Conservation (phyloP, 495 filamentous ascomycete species). For the Penicillium goetzii region DNA sequence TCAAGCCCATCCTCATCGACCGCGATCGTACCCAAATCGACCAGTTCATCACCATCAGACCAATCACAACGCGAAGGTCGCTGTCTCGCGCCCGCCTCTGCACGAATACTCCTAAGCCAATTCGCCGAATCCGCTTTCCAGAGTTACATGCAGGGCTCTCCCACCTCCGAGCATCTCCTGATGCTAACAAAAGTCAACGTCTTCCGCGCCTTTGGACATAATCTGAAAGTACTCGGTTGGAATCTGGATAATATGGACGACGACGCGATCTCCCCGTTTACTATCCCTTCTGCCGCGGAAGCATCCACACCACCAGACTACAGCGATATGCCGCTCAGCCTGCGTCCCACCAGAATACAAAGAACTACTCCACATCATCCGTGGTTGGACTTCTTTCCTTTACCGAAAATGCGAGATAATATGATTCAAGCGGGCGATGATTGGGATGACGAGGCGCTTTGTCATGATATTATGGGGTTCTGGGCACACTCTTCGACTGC, state of each 20-base stretch:
- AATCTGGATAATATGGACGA: constrained; percentile 33
- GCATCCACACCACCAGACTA: constrained; percentile 7
- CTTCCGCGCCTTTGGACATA: constrained; percentile 41
- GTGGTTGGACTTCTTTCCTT: constrained; percentile 59
- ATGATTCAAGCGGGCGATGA: constrained; percentile 44
- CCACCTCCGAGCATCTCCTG: constrained; percentile 46
- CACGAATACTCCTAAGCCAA: constrained; percentile 18
- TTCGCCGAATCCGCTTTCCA: constrained; percentile 37
- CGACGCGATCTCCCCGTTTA: constrained; percentile 42
- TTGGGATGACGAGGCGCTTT: constrained; percentile 52
- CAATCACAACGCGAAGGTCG: background rate
- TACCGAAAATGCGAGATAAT: constrained; percentile 54
- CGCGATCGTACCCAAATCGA: background rate
- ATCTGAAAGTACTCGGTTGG: constrained; percentile 24
- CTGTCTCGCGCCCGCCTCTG: background rate
- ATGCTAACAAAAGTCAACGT: constrained; percentile 48
- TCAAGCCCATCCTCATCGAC: background rate
- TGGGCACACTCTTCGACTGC: constrained; percentile 40
- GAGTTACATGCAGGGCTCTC: constrained; percentile 37
- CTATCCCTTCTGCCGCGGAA: constrained; percentile 6
- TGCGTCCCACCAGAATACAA: constrained; percentile 55
- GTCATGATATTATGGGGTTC: constrained; percentile 51
- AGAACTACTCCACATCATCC: constrained; percentile 47
- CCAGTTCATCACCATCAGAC: background rate
- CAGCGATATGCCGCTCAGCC: constrained; percentile 38